Conservation (phyloP, 2,329 filamentous ascomycete species). For the Geosmithia flava region DNA sequence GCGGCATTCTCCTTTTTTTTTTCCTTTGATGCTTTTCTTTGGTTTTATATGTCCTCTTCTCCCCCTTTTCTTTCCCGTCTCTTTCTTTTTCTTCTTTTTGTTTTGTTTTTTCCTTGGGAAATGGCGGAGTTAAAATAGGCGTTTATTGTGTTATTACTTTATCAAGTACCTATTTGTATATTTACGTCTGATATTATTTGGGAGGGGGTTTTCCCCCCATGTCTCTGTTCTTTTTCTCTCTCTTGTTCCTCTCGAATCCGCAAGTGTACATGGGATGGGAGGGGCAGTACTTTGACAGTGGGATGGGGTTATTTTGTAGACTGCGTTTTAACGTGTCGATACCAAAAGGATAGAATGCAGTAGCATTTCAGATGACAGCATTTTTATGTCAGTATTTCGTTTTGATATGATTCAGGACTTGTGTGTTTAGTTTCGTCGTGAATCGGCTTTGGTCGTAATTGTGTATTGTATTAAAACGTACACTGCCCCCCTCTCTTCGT, state of each 20-base stretch:
- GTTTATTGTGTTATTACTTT: background rate
- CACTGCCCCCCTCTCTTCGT: no score
- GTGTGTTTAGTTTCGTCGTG: no score
- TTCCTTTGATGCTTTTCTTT: background rate
- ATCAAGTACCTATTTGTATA: background rate
- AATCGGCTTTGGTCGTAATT: no score
- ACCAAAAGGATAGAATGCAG: background rate
- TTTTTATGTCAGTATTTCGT: no score
- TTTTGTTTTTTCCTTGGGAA: background rate
- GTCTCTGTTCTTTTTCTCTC: background rate
- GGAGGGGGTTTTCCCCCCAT: no score
- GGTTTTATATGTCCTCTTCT: background rate
- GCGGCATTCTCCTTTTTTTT: no score
- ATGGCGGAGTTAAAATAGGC: conserved; percentile 1
- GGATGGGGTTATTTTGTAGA: background rate
- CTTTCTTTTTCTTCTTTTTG: no score
- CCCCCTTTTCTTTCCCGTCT: background rate
- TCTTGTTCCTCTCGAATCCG: background rate
- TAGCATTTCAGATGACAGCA: background rate
- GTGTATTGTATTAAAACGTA: no score
- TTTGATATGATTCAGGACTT: no score
- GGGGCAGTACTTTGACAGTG: background rate
- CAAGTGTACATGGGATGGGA: background rate
- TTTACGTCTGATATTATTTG: background rate
- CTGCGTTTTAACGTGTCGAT: background rate